Evolutionary conservation across 345 rosid species (phyloP).

Genomic region (Pseudoturritis turrita): DNA sequence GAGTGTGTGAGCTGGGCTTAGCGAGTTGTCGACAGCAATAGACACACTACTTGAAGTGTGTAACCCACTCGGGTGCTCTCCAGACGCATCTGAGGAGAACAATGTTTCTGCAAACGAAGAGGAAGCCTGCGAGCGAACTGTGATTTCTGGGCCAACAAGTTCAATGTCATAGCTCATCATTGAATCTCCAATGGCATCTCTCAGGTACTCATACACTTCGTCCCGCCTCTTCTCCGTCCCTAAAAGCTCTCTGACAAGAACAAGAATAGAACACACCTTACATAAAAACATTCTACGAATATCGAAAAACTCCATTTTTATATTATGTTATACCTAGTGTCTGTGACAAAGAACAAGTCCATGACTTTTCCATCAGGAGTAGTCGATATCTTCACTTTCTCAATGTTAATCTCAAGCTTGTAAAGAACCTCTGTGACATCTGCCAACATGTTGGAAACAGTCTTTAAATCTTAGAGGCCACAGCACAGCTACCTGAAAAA

Average conservation of each 20-base stretch:
- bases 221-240: conserved; percentile 69
- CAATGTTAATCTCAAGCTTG: conserved; percentile 79
- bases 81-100: conserved; percentile 40
- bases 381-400: conserved; percentile 94
- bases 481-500: not conserved
- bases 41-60: conserved; percentile 46
- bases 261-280: conserved; percentile 3
- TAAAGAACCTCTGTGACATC: conserved; percentile 79
- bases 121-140: conserved; percentile 61
- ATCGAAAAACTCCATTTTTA: not conserved
- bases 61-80: conserved; percentile 34
- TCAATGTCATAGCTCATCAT: conserved; percentile 75
- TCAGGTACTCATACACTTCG: conserved; percentile 45
- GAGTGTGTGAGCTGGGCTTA: conserved; percentile 85
- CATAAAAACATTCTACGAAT: not conserved
- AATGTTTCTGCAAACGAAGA: conserved; percentile 65
- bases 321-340: conserved; percentile 54
- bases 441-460: conserved; percentile 31
- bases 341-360: conserved; percentile 93
- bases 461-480: conserved; percentile 7
- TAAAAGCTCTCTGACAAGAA: conserved; percentile 62
- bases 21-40: conserved; percentile 63
- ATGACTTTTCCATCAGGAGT: conserved; percentile 91
- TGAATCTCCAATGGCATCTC: conserved; percentile 46
- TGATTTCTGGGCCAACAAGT: conserved; percentile 64